Evolutionary conservation across 2,329 filamentous ascomycete species (phyloP).

Genomic region (Epichloe festucae): DNA sequence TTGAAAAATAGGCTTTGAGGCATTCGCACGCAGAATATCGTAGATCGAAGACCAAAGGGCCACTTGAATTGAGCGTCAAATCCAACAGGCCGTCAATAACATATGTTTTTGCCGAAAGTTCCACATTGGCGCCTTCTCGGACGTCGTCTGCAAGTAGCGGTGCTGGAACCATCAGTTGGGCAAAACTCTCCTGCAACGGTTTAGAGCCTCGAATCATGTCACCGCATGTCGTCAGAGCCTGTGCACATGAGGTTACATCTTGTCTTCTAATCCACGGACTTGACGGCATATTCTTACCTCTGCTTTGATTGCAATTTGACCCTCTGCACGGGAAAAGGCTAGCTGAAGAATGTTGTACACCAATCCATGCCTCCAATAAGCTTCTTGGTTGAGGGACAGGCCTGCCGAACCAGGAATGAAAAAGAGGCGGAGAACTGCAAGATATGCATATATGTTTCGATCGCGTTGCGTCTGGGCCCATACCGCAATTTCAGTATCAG

Average conservation of each 20-base stretch:
- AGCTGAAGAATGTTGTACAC: conserved; percentile 69
- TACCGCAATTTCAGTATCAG: conserved; percentile 47
- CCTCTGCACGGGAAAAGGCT: conserved; percentile 59
- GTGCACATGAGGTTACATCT: conserved; percentile 8
- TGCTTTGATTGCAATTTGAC: conserved; percentile 62
- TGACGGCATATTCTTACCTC: conserved; percentile 41
- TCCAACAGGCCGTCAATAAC: conserved; percentile 91
- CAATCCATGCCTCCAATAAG: conserved; percentile 74
- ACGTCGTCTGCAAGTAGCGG: conserved; percentile 29
- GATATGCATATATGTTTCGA: conserved; percentile 81
- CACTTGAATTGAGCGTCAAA: conserved; percentile 56
- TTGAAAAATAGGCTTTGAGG: conserved; percentile 81
- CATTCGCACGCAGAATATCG: conserved; percentile 79
- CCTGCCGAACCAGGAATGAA: conserved; percentile 67
- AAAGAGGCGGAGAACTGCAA: conserved; percentile 79
- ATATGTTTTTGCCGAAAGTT: conserved; percentile 52
- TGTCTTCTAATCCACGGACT: neutral
- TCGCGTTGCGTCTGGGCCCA: conserved; percentile 71
- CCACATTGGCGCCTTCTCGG: conserved; percentile 32
- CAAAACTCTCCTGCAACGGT: conserved; percentile 75
- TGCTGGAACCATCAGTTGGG: conserved; percentile 65
- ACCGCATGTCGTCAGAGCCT: conserved; percentile 74
- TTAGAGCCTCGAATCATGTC: conserved; percentile 78
- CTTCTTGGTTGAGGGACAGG: conserved; percentile 69
- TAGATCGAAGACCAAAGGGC: conserved; percentile 59